phyloP scores from a whole-genome alignment of 2,329 filamentous ascomycete species.

The Rutstroemia sydowiana region DNA sequence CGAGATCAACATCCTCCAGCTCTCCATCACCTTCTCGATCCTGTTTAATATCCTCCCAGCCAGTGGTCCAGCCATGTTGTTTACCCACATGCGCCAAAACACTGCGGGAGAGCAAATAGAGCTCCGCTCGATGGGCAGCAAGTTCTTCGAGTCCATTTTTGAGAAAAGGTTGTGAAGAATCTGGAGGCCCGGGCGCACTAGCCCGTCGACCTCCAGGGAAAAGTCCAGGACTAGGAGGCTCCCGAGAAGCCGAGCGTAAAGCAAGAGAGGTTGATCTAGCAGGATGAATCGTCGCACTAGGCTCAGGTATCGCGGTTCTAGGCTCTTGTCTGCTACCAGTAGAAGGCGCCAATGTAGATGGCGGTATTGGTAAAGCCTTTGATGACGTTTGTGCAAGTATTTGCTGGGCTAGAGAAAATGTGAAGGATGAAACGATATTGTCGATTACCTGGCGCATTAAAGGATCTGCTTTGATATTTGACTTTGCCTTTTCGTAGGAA shows the following conservation, averaged over 20 bases:
- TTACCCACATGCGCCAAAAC: slow-evolving; percentile 69
- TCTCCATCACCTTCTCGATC: slow-evolving; percentile 31
- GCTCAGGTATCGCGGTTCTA: slow-evolving; percentile 57
- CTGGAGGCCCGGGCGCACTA: slow-evolving; percentile 32
- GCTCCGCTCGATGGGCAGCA: slow-evolving; percentile 73
- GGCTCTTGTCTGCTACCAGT: slow-evolving; percentile 44
- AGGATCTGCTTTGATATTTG: slow-evolving; percentile 26
- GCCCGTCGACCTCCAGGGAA: slow-evolving; percentile 43
- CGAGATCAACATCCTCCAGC: slow-evolving; percentile 52
- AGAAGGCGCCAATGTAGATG: slow-evolving; percentile 42
- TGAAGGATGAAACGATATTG: slow-evolving; percentile 71
- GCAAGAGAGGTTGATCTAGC: slow-evolving; percentile 55
- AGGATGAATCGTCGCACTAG: slow-evolving; percentile 65
- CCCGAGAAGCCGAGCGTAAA: slow-evolving; percentile 33
- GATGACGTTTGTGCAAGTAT: slow-evolving; percentile 69
- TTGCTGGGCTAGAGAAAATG: slow-evolving; percentile 68
- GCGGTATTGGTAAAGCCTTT: slow-evolving; percentile 58
- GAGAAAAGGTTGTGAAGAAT: slow-evolving; percentile 40
- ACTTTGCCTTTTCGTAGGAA: slow-evolving; percentile 28
- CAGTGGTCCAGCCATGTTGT: slow-evolving; percentile 66
- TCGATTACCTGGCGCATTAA: slow-evolving; percentile 52
- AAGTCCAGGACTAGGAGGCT: slow-evolving; percentile 44
- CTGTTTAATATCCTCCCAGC: slow-evolving; percentile 57
- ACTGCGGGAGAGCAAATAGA: slow-evolving; percentile 72
- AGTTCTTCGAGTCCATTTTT: slow-evolving; percentile 71